Evolutionary conservation across 1,284 basidiomycete species (phyloP), one percentile per base, ranked within the genome.

Genomic region (Lignosus rhinocerotis): DNA sequence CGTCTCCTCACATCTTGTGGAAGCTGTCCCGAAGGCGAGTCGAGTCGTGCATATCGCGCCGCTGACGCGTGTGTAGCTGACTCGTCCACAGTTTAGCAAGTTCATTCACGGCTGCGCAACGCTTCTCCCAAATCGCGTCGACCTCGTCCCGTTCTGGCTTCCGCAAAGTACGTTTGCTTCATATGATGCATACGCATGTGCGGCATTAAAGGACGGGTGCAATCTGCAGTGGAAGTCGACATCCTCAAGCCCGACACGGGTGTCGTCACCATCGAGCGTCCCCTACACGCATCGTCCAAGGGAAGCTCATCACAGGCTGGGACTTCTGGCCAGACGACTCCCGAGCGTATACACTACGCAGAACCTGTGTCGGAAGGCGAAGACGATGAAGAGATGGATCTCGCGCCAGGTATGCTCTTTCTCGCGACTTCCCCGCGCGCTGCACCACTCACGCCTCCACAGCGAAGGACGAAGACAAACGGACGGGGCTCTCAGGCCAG

Each of bases 101-200:
- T 98, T 98, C 73, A 97, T 98, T 64, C 96, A 98, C 71, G 96
- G 96, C 30, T 99, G 96, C 70, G 91, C 96, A 1, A 96, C 94
- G 0, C 80, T 98, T 0, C 76, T 99, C 8, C 93, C 96, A 36
- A 88, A 94, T 72, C 91, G 96, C 44, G 96, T 98, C 55, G 93
- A 98, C 70, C 84, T 99, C n/a, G 92, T 99, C 16, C 96, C 96
- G 4, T 99, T 98, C 82, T 99, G 96, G 96, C 85, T 98, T 4
- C 95, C 94, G 6, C 94, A 96, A 73, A 96, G 90, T 94, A 72
- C 55, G 86, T 75, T 38, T 63, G 41, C 10, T 7, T 10, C 12
- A 4, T 4, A 25, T 6, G 14, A n/a, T 31, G 42, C 30, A 17
- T 42, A 25, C 7, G 12, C 11, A 21, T 38, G 41, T 9, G 12